Base-by-base conservation (phyloP, 2,329 filamentous ascomycete species). In the Pseudogymnoascus sp. region DNA sequence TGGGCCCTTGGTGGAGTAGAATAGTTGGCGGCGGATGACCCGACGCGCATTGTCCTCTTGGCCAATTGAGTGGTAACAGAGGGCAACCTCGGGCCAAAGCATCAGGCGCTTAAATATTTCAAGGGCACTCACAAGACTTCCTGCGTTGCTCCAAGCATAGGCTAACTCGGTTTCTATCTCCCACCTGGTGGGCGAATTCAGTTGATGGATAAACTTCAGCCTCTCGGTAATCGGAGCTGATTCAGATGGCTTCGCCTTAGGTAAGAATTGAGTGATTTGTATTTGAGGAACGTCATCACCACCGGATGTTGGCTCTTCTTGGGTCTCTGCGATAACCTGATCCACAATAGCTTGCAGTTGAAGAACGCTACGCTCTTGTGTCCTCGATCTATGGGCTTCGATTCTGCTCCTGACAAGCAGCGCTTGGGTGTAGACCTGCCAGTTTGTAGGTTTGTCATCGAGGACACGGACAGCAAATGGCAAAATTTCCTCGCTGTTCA, bases 401-500 rank as follows among this genome's bases (percentile, higher is more conserved):
- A 97, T 93, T 14, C 95, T 83, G 65, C 91, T 96, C 50, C 95
- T 84, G 1, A 97, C 90, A 0, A 99, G 81, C 7, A 99, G 80
- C 0, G 92, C 95, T 72, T 97, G 93, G 0, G 95, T 97, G 73
- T 97, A 97, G 35, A 97, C 88, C 74, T 97, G 95, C 95, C 95
- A 99, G 74, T 97, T 99, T 0, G 91, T 93, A 53, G 89, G 89
- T 68, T 93, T 93, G 65, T 95, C 92, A 7, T 89, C 84, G 1
- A 99, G 81, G 0, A 97, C 95, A 42, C 95, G 86, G 1, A 87
- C 88, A 0, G 95, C 95, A 72, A 93, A 99, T 0, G 95, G 95
- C 0, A 96, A 76, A 4, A 96, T 93, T 73, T 97, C 91, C 76
- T 97, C 93, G n/a, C 92, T 83, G 0, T 93, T 97, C 0, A 99